Conservation (phyloP, 176 grass and related monocot species). For the Olyra latifolia region DNA sequence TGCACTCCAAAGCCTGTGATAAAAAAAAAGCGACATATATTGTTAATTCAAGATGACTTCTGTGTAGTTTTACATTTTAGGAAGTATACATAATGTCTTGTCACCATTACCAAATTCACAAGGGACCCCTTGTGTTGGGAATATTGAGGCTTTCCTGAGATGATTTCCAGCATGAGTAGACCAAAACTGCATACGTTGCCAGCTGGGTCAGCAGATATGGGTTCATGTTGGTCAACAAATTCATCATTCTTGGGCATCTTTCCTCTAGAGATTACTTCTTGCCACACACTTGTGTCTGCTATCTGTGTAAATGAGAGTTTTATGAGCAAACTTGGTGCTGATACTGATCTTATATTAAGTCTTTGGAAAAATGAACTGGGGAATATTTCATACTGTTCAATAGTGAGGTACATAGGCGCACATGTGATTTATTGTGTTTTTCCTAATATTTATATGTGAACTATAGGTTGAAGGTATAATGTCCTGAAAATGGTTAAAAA, state of each 20-base stretch:
- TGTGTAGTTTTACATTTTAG: conserved; percentile 13
- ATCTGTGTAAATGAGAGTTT: conserved; percentile 53
- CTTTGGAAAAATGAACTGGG: neutral
- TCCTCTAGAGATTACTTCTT: conserved; percentile 56
- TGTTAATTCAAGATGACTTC: conserved; percentile 33
- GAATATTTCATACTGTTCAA: conserved; percentile 8
- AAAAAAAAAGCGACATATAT: conserved; percentile 12
- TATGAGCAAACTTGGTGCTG: neutral
- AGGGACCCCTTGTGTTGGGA: conserved; percentile 64
- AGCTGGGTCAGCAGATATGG: conserved; percentile 58
- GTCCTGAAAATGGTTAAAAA: conserved; percentile 6
- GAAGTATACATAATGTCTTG: conserved; percentile 15
- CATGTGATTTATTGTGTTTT: neutral
- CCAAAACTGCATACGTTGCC: conserved; percentile 94
- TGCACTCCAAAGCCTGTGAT: conserved; percentile 75
- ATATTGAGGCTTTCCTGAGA: conserved; percentile 83
- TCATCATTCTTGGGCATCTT: conserved; percentile 55
- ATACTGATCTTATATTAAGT: conserved; percentile 4
- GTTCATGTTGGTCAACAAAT: conserved; percentile 41
- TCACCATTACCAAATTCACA: conserved; percentile 58
- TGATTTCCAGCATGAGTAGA: conserved; percentile 83
- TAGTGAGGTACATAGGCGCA: neutral
- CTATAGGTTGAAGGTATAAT: conserved; percentile 23
- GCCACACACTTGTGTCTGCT: conserved; percentile 76
- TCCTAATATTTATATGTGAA: conserved; percentile 6